These are phyloP conservation scores for Heritiera littoralis DNA, from an alignment of 345 rosid genomes.

Conservation along the genomic window DNA sequence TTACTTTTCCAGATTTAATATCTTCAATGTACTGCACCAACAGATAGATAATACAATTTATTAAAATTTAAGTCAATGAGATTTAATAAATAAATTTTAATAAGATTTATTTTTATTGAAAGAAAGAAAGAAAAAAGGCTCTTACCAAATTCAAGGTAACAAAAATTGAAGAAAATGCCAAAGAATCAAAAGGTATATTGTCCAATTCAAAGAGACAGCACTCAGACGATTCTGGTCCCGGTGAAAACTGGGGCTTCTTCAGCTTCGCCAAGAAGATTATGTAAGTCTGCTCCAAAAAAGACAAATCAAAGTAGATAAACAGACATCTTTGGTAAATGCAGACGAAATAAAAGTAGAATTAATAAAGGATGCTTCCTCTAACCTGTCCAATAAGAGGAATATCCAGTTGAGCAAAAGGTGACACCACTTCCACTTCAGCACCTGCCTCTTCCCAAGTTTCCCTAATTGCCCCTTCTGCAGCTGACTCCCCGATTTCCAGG, in stretches of 20 bases:
- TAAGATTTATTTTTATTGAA: background rate
- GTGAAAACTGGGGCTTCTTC: conserved; percentile 75
- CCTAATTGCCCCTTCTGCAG: conserved; percentile 89
- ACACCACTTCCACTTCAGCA: conserved; percentile 83
- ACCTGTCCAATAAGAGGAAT: conserved; percentile 97
- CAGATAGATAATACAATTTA: background rate
- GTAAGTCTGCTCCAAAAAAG: conserved; percentile 68
- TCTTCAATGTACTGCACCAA: conserved; percentile 78
- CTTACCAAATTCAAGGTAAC: conserved; percentile 84
- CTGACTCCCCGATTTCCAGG: conserved; percentile 95
- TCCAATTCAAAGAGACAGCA: conserved; percentile 78
- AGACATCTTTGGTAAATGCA: conserved; percentile 17
- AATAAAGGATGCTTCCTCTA: conserved; percentile 24
- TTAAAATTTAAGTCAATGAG: background rate
- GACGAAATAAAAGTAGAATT: conserved; percentile 12
- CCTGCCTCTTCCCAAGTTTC: conserved; percentile 98
- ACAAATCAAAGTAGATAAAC: conserved; percentile 13
- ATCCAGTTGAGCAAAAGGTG: conserved; percentile 91
- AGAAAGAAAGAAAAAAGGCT: background rate
- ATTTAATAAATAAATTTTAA: background rate
- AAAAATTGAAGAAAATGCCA: conserved; percentile 91
- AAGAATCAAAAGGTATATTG: conserved; percentile 83
- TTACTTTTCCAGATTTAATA: conserved; percentile 56
- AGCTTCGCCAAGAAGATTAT: conserved; percentile 87
- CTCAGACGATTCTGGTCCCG: conserved; percentile 93